Base-by-base conservation (phyloP, 2,329 filamentous ascomycete species). In the Zopfia rhizophila region DNA sequence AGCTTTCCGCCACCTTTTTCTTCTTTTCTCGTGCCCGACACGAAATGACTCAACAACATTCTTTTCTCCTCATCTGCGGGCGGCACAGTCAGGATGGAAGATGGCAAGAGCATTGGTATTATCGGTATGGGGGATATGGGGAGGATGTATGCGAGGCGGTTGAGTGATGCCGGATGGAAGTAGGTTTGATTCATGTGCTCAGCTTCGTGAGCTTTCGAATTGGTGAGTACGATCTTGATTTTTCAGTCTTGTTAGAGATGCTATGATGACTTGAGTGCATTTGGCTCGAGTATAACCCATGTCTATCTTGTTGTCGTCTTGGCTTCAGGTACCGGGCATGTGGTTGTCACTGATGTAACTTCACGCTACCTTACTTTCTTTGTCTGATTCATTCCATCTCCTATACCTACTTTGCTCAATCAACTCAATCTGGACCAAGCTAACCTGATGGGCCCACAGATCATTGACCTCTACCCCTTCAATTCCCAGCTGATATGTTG, bases 251-350 rank as follows among this genome's bases (percentile, higher is more conserved):
- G 72, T 65, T 48, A 18, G 39, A 31, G 28, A 63, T 74, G 72
- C 72, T 72, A 91, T 95, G 93, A 97, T 97, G 93, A 97, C 93
- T 91, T 93, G 93, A 97, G 93, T 92, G 93, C 93, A 97, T 97
- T 97, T 97, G 93, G 93, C 93, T 97, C 91, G 93, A 97, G 93
- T 82, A 96, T 91, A 85, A 85, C 79, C 75, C 78, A 80, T 78
- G 76, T 78, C 74, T 66, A 75, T 78, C 78, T 79, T 79, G 75
- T 78, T 75, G 80, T 87, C 89, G 86, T 96, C 88, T 83, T 93
- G 90, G 88, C 80, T 75, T 78, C 77, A 64, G 76, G 76, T 77
- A 64, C 68, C 69, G 59, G 72, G 77, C 74, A 72, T 78, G 78
- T 78, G 78, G 80, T 82, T 84, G 87, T 96, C 93, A 83, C 84